Percentiles rank a stretch among this genome's conserved stretches.
Conservation (phyloP, 1,139 yeast species). For the Nakaseomyces bracarensis region DNA sequence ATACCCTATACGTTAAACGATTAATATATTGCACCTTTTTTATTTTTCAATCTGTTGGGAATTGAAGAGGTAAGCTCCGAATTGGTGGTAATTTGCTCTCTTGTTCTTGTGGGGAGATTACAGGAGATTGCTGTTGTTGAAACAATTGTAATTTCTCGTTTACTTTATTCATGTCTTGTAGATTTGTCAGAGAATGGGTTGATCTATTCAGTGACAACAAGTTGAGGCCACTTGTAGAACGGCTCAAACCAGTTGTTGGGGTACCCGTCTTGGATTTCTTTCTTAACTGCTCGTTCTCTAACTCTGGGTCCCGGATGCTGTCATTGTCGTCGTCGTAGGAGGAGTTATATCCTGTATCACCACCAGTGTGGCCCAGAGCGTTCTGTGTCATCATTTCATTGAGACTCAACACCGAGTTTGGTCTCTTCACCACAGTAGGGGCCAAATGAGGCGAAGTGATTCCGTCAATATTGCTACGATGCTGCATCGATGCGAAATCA, state of each 20-base stretch:
- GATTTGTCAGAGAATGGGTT: slow-evolving; percentile 4
- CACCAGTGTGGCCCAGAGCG: slow-evolving; percentile 32
- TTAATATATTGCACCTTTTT: no score
- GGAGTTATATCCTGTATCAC: slow-evolving; percentile 23
- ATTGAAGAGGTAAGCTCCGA: slow-evolving; percentile 28
- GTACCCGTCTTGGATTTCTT: slow-evolving; percentile 23
- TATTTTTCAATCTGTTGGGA: slow-evolving; percentile 25
- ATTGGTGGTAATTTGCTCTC: slow-evolving; percentile 24
- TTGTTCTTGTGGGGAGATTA: neutral
- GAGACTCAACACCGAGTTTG: slow-evolving; percentile 24
- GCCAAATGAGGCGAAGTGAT: slow-evolving; percentile 6
- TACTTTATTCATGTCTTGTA: slow-evolving; percentile 10
- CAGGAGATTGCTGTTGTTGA: slow-evolving; percentile 8
- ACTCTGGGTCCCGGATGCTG: slow-evolving; percentile 12
- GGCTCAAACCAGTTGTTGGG: slow-evolving; percentile 20
- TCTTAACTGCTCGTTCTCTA: slow-evolving; percentile 15
- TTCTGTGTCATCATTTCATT: slow-evolving; percentile 17
- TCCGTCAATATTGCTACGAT: slow-evolving; percentile 5
- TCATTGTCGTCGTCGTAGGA: slow-evolving; percentile 13
- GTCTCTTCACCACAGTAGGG: slow-evolving; percentile 15
- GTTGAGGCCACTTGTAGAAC: slow-evolving; percentile 17
- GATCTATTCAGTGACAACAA: slow-evolving; percentile 5
- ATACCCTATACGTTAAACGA: no score
- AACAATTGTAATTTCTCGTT: slow-evolving; percentile 15
- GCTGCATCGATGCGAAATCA: slow-evolving; percentile 12